Conservation (phyloP, 208 protist species). For the Lotmaria passim region DNA sequence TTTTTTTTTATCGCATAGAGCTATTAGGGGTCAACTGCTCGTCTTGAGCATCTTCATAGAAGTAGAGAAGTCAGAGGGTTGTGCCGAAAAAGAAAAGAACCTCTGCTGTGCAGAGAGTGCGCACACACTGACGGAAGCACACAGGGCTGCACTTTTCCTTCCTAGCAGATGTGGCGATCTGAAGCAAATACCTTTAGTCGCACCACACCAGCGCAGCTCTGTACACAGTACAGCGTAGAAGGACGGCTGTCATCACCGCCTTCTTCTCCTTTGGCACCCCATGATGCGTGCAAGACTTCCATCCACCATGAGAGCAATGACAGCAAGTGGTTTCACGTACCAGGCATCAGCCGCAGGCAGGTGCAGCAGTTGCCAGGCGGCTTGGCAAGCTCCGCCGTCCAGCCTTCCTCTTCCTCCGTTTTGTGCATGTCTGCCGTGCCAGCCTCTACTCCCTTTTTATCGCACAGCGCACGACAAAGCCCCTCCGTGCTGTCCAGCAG, state of each 20-base stretch:
- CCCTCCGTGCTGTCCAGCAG: background rate
- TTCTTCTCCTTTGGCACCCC: background rate
- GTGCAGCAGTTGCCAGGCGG: background rate
- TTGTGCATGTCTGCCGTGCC: background rate
- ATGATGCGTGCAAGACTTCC: background rate
- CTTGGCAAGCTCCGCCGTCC: conserved; percentile 5
- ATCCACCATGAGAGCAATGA: background rate
- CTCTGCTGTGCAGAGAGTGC: no score
- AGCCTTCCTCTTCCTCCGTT: background rate
- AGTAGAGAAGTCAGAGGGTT: no score
- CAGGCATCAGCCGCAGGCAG: conserved; percentile 6
- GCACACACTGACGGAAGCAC: no score
- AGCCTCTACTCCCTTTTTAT: no score
- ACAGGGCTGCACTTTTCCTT: no score
- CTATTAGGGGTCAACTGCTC: no score
- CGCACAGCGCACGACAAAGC: no score
- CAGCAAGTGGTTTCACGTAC: conserved; percentile 30
- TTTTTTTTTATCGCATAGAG: no score
- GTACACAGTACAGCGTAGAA: conserved; percentile 22
- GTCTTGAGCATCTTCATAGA: no score
- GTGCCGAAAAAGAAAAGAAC: background rate
- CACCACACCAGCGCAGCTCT: conserved; percentile 20
- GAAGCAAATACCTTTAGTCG: conserved; percentile 29
- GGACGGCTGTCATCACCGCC: background rate
- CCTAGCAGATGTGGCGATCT: conserved; percentile 24